A percentile compares a stretch with the other conserved stretches of the same genome.
Conservation (phyloP, 2,329 filamentous ascomycete species). For the Passalora sequoiae region DNA sequence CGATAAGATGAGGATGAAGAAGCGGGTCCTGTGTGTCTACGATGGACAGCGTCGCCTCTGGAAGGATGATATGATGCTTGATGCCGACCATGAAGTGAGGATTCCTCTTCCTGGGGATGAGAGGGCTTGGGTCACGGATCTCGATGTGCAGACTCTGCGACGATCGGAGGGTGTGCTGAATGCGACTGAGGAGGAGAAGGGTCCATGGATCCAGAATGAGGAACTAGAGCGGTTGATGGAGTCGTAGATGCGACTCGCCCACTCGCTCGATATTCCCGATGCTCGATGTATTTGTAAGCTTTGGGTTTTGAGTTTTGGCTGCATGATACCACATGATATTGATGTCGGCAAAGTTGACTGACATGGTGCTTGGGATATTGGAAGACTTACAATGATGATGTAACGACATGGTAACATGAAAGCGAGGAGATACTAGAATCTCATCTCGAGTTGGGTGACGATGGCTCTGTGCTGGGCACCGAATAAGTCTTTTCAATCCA, state of each 20-base stretch:
- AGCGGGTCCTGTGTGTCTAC: conserved; percentile 88
- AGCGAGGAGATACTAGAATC: conserved; percentile 1
- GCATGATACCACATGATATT: conserved; percentile 11
- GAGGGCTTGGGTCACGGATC: conserved; percentile 78
- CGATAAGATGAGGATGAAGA: conserved; percentile 97
- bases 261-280: too few relatives aligned
- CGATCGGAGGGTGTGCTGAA: conserved; percentile 78
- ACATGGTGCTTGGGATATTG: background rate
- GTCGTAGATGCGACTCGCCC: conserved; percentile 7
- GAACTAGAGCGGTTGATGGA: conserved; percentile 56
- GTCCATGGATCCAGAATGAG: conserved; percentile 69
- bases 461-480: conserved; percentile 2
- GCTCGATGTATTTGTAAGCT: conserved; percentile 7
- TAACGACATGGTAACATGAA: too few relatives aligned
- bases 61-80: conserved; percentile 99
- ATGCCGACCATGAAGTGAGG: conserved; percentile 88
- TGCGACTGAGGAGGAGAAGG: conserved; percentile 81
- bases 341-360: background rate
- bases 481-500: conserved; percentile 4
- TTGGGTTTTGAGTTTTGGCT: background rate
- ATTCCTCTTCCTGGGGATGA: conserved; percentile 64
- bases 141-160: conserved; percentile 84
- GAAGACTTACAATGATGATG: conserved; percentile 1
- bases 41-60: conserved; percentile 76
- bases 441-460: background rate